Evolutionary conservation across 352 stramenopile species (phyloP).

Genomic region (Phytophthora cajani): DNA sequence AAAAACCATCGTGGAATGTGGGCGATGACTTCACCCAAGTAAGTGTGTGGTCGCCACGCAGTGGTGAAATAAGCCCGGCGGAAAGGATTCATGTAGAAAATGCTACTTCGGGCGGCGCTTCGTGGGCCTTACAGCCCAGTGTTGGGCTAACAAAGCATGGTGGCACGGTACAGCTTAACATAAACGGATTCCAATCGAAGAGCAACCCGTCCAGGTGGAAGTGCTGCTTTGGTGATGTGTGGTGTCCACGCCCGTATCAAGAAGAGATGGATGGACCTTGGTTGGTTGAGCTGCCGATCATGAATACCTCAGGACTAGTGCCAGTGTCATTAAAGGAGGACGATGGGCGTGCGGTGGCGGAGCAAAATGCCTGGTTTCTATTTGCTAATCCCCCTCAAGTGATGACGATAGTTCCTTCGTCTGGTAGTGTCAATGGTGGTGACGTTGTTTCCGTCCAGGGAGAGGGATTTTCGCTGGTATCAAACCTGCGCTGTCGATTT

Average conservation of each 20-base stretch:
- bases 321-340: constrained; percentile 27
- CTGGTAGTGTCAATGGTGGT: constrained; percentile 24
- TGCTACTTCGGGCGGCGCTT: constrained; percentile 1
- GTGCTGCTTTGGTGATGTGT: constrained; percentile 45
- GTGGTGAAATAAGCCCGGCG: constrained; percentile 21
- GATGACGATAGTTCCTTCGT: constrained; percentile 27
- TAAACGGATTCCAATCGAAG: neutral
- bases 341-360: neutral
- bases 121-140: constrained; percentile 39
- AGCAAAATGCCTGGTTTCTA: constrained; percentile 44
- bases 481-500: constrained; percentile 39
- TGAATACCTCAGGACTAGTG: constrained; percentile 25
- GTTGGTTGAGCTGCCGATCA: constrained; percentile 22
- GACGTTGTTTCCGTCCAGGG: constrained; percentile 38
- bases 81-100: constrained; percentile 11
- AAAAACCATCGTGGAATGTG: constrained; percentile 27
- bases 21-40: constrained; percentile 21
- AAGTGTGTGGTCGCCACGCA: constrained; percentile 39
- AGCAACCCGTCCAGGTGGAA: constrained; percentile 22
- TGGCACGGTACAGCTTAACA: constrained; percentile 12
- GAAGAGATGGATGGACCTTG: constrained; percentile 2
- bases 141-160: constrained; percentile 25
- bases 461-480: constrained; percentile 30
- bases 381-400: constrained; percentile 36
- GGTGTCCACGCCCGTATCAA: constrained; percentile 30